Base-by-base conservation (phyloP, 2,329 filamentous ascomycete species). In the Ceratocystis eucalypticola region DNA sequence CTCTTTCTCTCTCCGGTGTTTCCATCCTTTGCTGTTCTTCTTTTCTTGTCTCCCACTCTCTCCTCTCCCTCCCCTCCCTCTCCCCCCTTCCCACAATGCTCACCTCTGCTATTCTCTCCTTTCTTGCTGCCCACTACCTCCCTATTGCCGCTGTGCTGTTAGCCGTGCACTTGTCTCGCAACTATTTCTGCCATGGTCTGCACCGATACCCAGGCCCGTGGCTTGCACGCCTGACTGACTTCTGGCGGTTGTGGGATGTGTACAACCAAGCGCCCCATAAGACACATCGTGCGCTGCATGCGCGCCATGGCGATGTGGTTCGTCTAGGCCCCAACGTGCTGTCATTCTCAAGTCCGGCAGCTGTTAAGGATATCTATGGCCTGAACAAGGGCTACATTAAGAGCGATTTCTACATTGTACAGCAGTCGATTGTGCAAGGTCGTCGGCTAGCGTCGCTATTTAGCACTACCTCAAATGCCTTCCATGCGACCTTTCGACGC, bases 71-170 rank as follows among this genome's bases (percentile, higher is more conserved):
- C 8, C 15, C 8, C 20, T n/a, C 6, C 5, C 28, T 10, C 30
- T 30, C 5, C 8, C 2, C 62, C 15, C 6, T 20, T 33, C 5
- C 37, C 50, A 59, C 20, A 12, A 65, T 65, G 63, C n/a, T 69
- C 57, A 67, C 63, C 15, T 59, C 64, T 28, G 50, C 50, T 28
- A 17, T 65, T 41, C n/a, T 66, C 62, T 75, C 75, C 69, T 76
- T 77, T 74, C 74, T 77, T 44, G 74, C 76, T 71, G 76, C 96
- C 75, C 93, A 59, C 30, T 59, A 97, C 81, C 96, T 93, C 92
- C 85, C 96, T 77, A 91, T 93, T 37, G 90, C 96, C 37, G 96
- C 91, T 5, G 92, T 92, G 28, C 81, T 96, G 70, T 96, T 93
- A 59, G 96, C 92, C 22, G 92, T 93, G n/a, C 64, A 20, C 25